Conservation (phyloP, 345 rosid species). For the Populus nigra region DNA sequence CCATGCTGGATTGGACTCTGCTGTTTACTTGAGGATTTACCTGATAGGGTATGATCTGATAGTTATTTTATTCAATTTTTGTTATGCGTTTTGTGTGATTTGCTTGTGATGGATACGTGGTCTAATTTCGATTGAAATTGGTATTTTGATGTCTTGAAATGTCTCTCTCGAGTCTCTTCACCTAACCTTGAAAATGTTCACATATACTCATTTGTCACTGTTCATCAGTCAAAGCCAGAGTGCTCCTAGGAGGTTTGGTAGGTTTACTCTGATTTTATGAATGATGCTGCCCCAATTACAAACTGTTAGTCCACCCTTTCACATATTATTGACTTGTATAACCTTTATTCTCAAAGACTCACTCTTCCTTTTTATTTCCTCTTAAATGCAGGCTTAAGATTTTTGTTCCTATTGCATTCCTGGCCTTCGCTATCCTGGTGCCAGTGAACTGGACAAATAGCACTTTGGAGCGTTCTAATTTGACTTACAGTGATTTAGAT, state of each 20-base stretch:
- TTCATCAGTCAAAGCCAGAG: background rate
- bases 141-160: background rate
- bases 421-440: slow-evolving; percentile 68
- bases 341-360: background rate
- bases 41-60: slow-evolving; percentile 61
- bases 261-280: background rate
- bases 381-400: slow-evolving; percentile 68
- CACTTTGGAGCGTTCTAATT: slow-evolving; percentile 52
- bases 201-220: background rate
- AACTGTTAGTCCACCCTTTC: background rate
- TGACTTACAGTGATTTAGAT: slow-evolving; percentile 70
- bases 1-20: slow-evolving; percentile 92
- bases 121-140: background rate
- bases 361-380: slow-evolving; percentile 1
- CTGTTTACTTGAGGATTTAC: slow-evolving; percentile 81
- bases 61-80: background rate
- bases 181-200: background rate
- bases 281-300: background rate
- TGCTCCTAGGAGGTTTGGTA: background rate
- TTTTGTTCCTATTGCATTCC: slow-evolving; percentile 68
- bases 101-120: background rate
- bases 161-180: background rate
- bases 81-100: background rate
- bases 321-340: background rate
- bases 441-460: slow-evolving; percentile 87